These are phyloP conservation scores for Torulaspora indica DNA, from an alignment of 805 yeast genomes.

Conservation along the genomic window DNA sequence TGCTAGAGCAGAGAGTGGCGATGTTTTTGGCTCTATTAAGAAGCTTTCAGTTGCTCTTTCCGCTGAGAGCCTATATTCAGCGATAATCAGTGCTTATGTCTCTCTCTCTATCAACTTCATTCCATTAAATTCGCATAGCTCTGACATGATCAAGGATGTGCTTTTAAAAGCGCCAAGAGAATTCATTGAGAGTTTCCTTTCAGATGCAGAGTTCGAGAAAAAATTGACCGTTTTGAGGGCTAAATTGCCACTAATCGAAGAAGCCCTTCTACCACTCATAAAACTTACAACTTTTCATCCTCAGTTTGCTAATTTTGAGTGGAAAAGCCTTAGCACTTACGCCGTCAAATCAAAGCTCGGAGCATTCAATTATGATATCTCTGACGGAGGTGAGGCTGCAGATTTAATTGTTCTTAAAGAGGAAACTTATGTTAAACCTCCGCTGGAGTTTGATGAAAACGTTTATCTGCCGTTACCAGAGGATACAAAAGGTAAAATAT, in stretches of 20 bases:
- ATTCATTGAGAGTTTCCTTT: conserved; percentile 39
- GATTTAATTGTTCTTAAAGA: conserved; percentile 50
- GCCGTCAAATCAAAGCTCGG: conserved; percentile 44
- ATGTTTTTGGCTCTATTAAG: conserved; percentile 45
- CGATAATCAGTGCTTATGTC: conserved; percentile 39
- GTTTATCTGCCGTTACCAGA: conserved; percentile 44
- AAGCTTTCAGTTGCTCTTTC: conserved; percentile 41
- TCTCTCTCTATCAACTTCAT: conserved; percentile 41
- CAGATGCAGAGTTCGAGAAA: conserved; percentile 34
- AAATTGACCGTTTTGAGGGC: conserved; percentile 50
- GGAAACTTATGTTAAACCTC: conserved; percentile 49
- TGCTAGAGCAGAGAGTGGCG: conserved; percentile 36
- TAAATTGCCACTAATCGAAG: conserved; percentile 60
- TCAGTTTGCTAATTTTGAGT: conserved; percentile 59
- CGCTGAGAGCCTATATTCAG: conserved; percentile 49
- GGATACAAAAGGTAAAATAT: conserved; percentile 66
- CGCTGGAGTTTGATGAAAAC: conserved; percentile 46
- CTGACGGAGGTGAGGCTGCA: conserved; percentile 38
- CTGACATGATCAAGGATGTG: conserved; percentile 32
- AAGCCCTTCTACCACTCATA: conserved; percentile 54
- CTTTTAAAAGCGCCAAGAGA: conserved; percentile 35
- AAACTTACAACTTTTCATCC: conserved; percentile 59
- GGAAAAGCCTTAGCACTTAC: conserved; percentile 56
- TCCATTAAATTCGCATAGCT: conserved; percentile 40
- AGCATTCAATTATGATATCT: conserved; percentile 41